Conservation (phyloP, 163 green algal genomes). For the Scenedesmus sp. region DNA sequence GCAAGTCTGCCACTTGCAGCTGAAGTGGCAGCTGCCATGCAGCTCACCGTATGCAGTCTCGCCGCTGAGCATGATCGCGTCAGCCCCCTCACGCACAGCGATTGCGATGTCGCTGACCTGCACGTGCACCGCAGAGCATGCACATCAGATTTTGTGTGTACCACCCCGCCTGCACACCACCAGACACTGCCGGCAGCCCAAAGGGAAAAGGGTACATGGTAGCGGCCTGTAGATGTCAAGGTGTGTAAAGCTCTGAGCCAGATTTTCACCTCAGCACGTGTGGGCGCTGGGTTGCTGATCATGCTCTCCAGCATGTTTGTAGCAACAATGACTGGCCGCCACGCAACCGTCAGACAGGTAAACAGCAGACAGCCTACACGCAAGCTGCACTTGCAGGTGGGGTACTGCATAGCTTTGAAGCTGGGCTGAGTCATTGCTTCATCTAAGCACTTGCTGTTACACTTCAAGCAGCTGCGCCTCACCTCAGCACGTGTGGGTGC, state of each 20-base stretch:
- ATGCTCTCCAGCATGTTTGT: conserved; percentile 95
- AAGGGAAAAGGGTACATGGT: no score
- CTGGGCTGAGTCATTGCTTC: no score
- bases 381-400: no score
- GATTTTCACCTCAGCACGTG: conserved; percentile 72
- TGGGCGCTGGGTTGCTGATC: conserved; percentile 86
- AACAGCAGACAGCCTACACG: no score
- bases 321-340: conserved; percentile 82
- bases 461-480: not conserved
- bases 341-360: no score
- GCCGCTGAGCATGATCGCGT: conserved; percentile 88
- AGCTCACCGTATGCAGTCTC: conserved; percentile 55
- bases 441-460: no score
- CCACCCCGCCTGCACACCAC: not conserved
- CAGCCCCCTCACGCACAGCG: conserved; percentile 90
- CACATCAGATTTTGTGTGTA: not conserved
- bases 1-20: no score
- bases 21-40: conserved; percentile 65
- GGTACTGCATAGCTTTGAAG: no score
- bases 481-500: conserved; percentile 85
- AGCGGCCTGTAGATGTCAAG: no score
- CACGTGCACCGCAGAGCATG: not conserved
- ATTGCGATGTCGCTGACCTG: conserved; percentile 94
- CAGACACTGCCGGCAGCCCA: no score
- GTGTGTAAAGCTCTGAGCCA: no score